These are phyloP conservation scores for Aureobasidium mangrovei DNA, from an alignment of 2,329 filamentous ascomycete species.

Conservation along the genomic window DNA sequence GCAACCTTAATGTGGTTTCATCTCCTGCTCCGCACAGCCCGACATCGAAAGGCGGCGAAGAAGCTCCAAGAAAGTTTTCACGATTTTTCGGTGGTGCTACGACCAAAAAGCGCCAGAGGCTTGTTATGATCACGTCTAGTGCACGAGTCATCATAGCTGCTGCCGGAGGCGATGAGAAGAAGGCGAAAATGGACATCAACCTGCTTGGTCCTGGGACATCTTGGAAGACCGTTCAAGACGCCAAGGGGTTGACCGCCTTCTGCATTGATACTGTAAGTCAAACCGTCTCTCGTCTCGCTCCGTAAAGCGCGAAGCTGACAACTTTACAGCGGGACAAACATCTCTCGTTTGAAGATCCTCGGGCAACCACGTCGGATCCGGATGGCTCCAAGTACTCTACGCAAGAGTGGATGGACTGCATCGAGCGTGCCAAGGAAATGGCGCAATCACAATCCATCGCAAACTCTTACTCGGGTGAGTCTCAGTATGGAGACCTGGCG, in stretches of 20 bases:
- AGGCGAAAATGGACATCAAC: constrained; percentile 86
- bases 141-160: constrained; percentile 84
- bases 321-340: constrained; percentile 67
- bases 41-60: constrained; percentile 58
- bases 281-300: constrained; percentile 10
- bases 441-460: constrained; percentile 63
- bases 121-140: constrained; percentile 92
- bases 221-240: constrained; percentile 73
- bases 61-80: constrained; percentile 66
- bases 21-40: constrained; percentile 68
- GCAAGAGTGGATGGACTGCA: constrained; percentile 84
- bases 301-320: constrained; percentile 16
- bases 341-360: constrained; percentile 89
- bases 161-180: constrained; percentile 90
- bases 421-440: constrained; percentile 79
- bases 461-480: constrained; percentile 53
- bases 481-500: constrained; percentile 35
- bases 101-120: constrained; percentile 81
- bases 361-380: constrained; percentile 55
- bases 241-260: constrained; percentile 83
- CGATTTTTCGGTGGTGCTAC: constrained; percentile 88
- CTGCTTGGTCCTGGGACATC: constrained; percentile 64
- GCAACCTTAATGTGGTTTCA: constrained; percentile 78
- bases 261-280: constrained; percentile 81
- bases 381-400: constrained; percentile 60